These are phyloP conservation scores for Pharnaceum exiguum DNA, from an alignment of 148 eudicot genomes.

Conservation along the genomic window DNA sequence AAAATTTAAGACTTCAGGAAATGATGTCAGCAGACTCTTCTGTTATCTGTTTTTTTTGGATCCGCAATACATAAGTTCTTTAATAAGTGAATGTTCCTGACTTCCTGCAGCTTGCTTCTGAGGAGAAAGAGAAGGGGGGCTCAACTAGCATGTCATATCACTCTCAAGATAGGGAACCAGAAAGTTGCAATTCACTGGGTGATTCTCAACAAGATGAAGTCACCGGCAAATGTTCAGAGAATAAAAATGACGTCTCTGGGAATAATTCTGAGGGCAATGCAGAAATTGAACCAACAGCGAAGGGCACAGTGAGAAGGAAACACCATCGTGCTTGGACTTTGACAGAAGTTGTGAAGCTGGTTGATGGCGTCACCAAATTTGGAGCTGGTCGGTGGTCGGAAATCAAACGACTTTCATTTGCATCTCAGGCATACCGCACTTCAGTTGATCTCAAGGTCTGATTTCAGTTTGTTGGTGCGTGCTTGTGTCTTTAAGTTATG, in stretches of 20 bases:
- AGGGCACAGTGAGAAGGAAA: conserved; percentile 84
- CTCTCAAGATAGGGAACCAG: conserved; percentile 36
- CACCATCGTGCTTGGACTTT: conserved; percentile 97
- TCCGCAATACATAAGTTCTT: background rate
- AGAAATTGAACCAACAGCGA: conserved; percentile 39
- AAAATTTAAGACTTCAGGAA: no score
- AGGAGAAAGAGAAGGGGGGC: conserved; percentile 32
- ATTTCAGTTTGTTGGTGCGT: background rate
- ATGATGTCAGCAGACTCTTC: no score
- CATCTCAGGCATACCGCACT: conserved; percentile 81
- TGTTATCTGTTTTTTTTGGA: no score
- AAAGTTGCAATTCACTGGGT: conserved; percentile 28
- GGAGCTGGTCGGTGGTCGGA: conserved; percentile 99
- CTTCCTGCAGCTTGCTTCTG: conserved; percentile 40
- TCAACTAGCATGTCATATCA: conserved; percentile 27
- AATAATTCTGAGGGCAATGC: conserved; percentile 46
- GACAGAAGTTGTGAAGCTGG: conserved; percentile 81
- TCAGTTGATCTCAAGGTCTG: conserved; percentile 96
- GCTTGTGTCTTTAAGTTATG: background rate
- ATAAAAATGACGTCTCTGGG: conserved; percentile 36
- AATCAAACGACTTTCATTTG: conserved; percentile 82
- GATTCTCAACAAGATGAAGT: conserved; percentile 9
- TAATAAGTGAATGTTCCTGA: conserved; percentile 8
- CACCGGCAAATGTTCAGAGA: conserved; percentile 45
- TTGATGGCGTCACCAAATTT: conserved; percentile 85